Evolutionary conservation across 805 yeast genomes (phyloP).

Genomic region (Candida adriatica): DNA sequence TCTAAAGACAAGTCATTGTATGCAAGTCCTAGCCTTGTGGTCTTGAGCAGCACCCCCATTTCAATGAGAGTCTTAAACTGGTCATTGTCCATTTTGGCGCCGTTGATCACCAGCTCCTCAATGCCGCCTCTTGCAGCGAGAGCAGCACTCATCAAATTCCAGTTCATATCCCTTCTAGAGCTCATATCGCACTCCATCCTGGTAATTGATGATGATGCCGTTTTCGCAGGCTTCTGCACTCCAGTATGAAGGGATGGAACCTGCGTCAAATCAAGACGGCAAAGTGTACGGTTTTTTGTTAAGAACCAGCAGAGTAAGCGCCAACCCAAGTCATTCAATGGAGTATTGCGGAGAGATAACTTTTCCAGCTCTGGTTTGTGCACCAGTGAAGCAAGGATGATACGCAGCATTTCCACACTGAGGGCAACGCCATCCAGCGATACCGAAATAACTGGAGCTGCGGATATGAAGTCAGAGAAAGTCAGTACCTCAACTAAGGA

Average conservation of each 20-base stretch:
- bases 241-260: constrained; percentile 29
- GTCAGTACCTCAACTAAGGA: constrained; percentile 82
- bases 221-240: constrained; percentile 33
- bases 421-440: constrained; percentile 75
- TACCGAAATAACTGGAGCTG: constrained; percentile 75
- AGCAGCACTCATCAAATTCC: constrained; percentile 75
- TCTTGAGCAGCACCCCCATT: constrained; percentile 50
- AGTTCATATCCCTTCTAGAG: constrained; percentile 67
- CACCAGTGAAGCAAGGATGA: constrained; percentile 57
- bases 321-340: constrained; percentile 76
- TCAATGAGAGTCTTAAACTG: constrained; percentile 57
- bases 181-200: constrained; percentile 32
- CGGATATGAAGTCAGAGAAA: constrained; percentile 78
- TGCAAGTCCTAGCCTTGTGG: constrained; percentile 71
- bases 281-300: constrained; percentile 51
- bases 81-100: constrained; percentile 57
- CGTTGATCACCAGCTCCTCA: constrained; percentile 74
- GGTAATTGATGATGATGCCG: constrained; percentile 22
- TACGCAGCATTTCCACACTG: constrained; percentile 68
- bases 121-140: constrained; percentile 69
- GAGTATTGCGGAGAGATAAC: constrained; percentile 72
- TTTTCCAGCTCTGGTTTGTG: constrained; percentile 60
- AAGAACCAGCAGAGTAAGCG: constrained; percentile 69
- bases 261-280: constrained; percentile 62
- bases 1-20: constrained; percentile 56